phyloP scores from a whole-genome alignment of 2,329 filamentous ascomycete species.

The Fusarium sp. region DNA sequence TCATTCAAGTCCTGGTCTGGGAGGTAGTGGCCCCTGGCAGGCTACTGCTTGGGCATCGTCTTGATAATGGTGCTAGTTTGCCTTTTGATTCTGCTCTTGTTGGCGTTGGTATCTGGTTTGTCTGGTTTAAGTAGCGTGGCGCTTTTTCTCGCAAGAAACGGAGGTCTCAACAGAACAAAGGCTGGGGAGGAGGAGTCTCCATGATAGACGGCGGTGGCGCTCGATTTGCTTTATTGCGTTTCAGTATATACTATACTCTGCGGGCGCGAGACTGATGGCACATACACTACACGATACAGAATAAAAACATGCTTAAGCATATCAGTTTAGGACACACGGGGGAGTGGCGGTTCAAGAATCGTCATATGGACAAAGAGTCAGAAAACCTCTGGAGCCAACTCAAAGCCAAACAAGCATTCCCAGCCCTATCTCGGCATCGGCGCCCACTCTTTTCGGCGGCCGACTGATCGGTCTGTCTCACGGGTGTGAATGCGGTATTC shows the following conservation, averaged over 20 bases:
- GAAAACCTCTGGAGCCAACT: background rate
- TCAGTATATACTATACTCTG: slow-evolving; percentile 6
- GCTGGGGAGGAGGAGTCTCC: background rate
- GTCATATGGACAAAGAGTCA: background rate
- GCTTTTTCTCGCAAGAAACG: slow-evolving; percentile 18
- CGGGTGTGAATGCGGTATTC: slow-evolving; percentile 10
- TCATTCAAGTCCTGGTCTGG: slow-evolving; percentile 49
- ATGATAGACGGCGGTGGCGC: background rate
- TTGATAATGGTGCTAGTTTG: background rate
- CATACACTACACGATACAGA: slow-evolving; percentile 18
- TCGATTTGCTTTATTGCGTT: background rate
- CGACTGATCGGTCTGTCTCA: background rate
- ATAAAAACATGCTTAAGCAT: slow-evolving; percentile 14
- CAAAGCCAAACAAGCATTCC: slow-evolving; percentile 19
- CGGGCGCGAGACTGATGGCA: background rate
- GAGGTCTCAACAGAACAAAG: background rate
- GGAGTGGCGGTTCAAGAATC: slow-evolving; percentile 5
- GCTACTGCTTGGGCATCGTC: background rate
- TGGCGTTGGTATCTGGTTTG: background rate
- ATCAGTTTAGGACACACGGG: background rate
- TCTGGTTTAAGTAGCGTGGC: slow-evolving; percentile 23
- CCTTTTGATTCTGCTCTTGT: slow-evolving; percentile 6
- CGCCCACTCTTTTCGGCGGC: background rate
- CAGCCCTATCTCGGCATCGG: slow-evolving; percentile 14
- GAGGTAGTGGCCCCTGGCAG: slow-evolving; percentile 37